Evolutionary conservation across 768 basidiomycete genomes (phyloP).

Genomic region (Nidularia pulvinata): DNA sequence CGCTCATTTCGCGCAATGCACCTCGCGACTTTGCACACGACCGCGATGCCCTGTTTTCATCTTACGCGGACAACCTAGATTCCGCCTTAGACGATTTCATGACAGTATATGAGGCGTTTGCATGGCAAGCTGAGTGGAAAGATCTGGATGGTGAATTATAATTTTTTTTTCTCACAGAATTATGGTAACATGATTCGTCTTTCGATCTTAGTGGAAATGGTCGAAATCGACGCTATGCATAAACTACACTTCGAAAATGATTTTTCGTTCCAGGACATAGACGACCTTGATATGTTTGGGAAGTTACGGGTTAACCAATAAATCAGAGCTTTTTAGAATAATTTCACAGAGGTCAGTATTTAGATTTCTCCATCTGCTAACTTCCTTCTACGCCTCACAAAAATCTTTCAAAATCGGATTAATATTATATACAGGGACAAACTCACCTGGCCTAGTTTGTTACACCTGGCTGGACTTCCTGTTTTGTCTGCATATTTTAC

Average conservation of each 20-base stretch:
- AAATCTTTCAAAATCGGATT: neutral
- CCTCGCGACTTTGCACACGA: too few species aligned
- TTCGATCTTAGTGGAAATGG: constrained; percentile 37
- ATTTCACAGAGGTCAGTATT: constrained; percentile 39
- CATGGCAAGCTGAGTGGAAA: constrained; percentile 30
- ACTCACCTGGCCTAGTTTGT: constrained; percentile 32
- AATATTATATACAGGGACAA: constrained; percentile 25
- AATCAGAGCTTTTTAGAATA: constrained; percentile 41
- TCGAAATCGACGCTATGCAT: constrained; percentile 42
- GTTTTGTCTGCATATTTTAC: constrained; percentile 7
- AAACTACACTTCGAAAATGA: constrained; percentile 27
- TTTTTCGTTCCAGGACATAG: constrained; percentile 31
- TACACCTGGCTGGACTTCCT: constrained; percentile 4
- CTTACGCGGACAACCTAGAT: too few species aligned
- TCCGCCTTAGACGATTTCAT: too few species aligned
- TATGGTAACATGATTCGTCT: too few species aligned
- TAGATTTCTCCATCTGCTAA: too few species aligned
- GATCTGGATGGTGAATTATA: constrained; percentile 49
- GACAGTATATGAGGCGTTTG: constrained; percentile 17
- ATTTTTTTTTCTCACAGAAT: neutral
- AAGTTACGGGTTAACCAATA: constrained; percentile 13
- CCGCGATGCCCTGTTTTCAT: too few species aligned
- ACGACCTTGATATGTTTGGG: constrained; percentile 23
- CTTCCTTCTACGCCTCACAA: too few species aligned
- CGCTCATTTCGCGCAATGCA: too few species aligned